Percentiles rank a stretch among this genome's conserved stretches.
phyloP scores from a whole-genome alignment of 2,329 filamentous ascomycete genomes.

The Colletotrichum truncatum region DNA sequence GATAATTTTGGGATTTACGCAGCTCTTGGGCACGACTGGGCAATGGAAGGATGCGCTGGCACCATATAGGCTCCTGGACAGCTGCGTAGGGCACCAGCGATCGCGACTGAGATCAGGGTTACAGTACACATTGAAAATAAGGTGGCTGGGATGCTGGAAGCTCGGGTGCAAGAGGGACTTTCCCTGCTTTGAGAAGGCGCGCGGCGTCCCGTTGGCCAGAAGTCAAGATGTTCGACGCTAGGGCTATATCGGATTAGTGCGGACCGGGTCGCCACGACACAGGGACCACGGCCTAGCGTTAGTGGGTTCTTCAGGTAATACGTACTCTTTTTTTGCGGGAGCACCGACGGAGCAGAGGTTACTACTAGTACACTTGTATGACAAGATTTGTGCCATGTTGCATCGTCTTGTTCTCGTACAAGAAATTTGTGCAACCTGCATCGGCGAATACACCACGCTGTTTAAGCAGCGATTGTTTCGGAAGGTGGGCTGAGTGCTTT shows the following conservation, averaged over 20 bases:
- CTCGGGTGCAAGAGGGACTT: not conserved
- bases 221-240: slow-evolving; percentile 6
- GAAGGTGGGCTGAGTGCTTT: slow-evolving; percentile 16
- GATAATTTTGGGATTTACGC: too few relatives aligned
- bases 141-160: slow-evolving; percentile 36
- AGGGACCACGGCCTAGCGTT: slow-evolving; percentile 2
- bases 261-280: slow-evolving; percentile 8
- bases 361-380: too few relatives aligned
- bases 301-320: not conserved
- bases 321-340: slow-evolving; percentile 1
- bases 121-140: slow-evolving; percentile 25
- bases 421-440: slow-evolving; percentile 19
- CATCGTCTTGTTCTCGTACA: slow-evolving; percentile 16
- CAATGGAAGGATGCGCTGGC: slow-evolving; percentile 28
- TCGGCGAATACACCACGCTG: slow-evolving; percentile 33
- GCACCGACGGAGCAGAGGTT: slow-evolving; percentile 13
- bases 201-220: slow-evolving; percentile 22
- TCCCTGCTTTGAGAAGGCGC: slow-evolving; percentile 26
- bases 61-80: slow-evolving; percentile 18
- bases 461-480: slow-evolving; percentile 18
- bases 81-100: slow-evolving; percentile 12
- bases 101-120: not conserved
- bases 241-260: not conserved
- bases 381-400: slow-evolving; percentile 8
- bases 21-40: not conserved